Base-by-base conservation (phyloP, 2,329 filamentous ascomycete species). In the Diaporthe amygdali region DNA sequence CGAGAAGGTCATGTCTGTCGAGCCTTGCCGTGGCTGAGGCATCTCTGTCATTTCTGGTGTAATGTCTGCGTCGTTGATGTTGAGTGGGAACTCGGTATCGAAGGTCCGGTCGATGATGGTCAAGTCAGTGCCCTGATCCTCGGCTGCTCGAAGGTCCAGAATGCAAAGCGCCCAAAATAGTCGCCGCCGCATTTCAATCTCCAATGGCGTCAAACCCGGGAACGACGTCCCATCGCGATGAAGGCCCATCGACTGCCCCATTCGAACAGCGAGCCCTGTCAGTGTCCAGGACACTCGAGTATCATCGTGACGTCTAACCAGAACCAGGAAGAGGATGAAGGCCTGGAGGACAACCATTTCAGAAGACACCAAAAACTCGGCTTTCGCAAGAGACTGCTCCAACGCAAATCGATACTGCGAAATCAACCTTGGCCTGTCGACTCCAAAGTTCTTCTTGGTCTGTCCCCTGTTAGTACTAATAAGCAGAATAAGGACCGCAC, bases 101-200 rank as follows among this genome's bases (percentile, higher is more conserved):
- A 85, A 88, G 8, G 80, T 82, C 10, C 80, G 77, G 15, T 83
- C 79, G 1, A 82, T 76, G 1, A 89, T 84, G 1, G 81, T 84
- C 22, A 88, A 77, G 25, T 85, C 86, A 3, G 84, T 86, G 2
- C 89, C 89, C 52, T 89, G 87, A 34, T 90, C 87, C 72, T 91
- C 89, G 4, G 89, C 87, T 0, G 87, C 85, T n/a, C 88, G 84
- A 10, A 88, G 82, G 72, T 93, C 91, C 2, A 92, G 77, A 5
- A 90, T 84, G 52, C 87, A 84, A 2, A 93, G 82, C 25, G 86
- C 84, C 86, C 89, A 92, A 84, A 90, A 93, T 0, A 91, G 77
- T 1, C 91, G 83, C 6, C 91, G 84, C 22, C 90, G 85, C 79
- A 92, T 89, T 76, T 93, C 90, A 8, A 87, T 83, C 56, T 92